These are phyloP conservation scores for Phyllosticta citrichinensis DNA, from an alignment of 2,329 filamentous ascomycete species.

Conservation along the genomic window DNA sequence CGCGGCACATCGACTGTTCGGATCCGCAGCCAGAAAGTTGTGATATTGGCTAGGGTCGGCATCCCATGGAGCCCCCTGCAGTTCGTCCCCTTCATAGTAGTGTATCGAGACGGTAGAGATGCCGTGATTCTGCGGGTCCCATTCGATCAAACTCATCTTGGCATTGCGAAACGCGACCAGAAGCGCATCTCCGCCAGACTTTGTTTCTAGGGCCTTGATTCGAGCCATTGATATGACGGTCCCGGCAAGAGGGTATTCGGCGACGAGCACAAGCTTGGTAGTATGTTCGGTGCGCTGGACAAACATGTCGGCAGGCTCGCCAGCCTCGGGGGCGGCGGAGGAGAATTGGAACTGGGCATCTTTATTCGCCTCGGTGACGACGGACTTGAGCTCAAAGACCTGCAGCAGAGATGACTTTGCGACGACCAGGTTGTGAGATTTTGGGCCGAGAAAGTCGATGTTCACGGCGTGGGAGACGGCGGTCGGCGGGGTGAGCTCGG, in stretches of 20 bases:
- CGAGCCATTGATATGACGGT: conserved; percentile 74
- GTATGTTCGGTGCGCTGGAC: conserved; percentile 52
- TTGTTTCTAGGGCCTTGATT: conserved; percentile 61
- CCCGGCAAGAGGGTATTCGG: conserved; percentile 74
- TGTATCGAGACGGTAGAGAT: conserved; percentile 90
- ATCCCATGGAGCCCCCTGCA: conserved; percentile 73
- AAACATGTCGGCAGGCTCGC: conserved; percentile 18
- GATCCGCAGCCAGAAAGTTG: conserved; percentile 79
- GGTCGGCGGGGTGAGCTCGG: conserved; percentile 86
- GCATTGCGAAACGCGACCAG: conserved; percentile 81
- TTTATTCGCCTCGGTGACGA: conserved; percentile 46
- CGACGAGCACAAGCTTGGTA: conserved; percentile 72
- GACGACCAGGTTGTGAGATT: conserved; percentile 76
- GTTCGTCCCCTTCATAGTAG: conserved; percentile 93
- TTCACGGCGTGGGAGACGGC: conserved; percentile 82
- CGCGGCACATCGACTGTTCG: conserved; percentile 83
- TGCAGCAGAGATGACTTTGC: conserved; percentile 89
- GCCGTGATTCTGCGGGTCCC: conserved; percentile 71
- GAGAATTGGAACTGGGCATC: conserved; percentile 39
- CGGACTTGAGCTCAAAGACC: conserved; percentile 66
- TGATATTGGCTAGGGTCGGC: conserved; percentile 63
- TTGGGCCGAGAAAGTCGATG: conserved; percentile 65
- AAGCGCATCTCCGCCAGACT: conserved; percentile 73
- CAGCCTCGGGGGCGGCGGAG: conserved; percentile 30
- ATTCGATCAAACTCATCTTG: conserved; percentile 86